Evolutionary conservation across 2,329 filamentous ascomycete genomes (phyloP), one percentile per base, ranked within the genome.

Genomic region (Knoxdaviesia capensis): DNA sequence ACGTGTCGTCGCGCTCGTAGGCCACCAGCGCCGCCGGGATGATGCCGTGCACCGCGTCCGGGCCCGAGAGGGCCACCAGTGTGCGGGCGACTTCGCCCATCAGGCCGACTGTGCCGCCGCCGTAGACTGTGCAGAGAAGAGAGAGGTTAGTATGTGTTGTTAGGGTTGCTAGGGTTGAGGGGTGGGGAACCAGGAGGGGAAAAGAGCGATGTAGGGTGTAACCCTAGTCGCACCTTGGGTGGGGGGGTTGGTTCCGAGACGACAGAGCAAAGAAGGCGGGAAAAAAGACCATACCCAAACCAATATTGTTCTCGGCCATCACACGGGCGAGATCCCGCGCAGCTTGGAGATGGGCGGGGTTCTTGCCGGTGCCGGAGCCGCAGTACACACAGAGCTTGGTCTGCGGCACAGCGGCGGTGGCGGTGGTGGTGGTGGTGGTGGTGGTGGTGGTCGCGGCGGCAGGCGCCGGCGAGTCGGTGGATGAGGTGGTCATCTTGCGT

Each of bases 1-100:
- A 73, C 9, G 64, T 69, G 44, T 68, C 65, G 53, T 77, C 70
- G 43, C 74, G 78, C 62, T 94, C 87, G 57, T 79, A 80, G 49
- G 72, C 71, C 38, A 94, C 75, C 5, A 98, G 72, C 0, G 88
- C 80, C 41, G 79, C 72, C 5, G 90, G 90, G 53, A 98, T 94
- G 56, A 98, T 82, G 54, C 90, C 90, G 62, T 94, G 88, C 10
- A 96, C 90, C 8, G 80, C 63, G 41, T 76, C 59, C 0, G 87
- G 84, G 3, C 90, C 88, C 5, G 78, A 77, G 47, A 94, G 74
- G 0, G 80, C 69, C 50, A 92, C 85, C 31, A 98, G 76, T 0
- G 84, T 87, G 52, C 79, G 80, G 38, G 90, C 85, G 7, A 96
- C 61, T 56, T 94, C 86, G 54, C 90, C 90, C 90, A 98, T 98